Base-by-base conservation (phyloP, 2,329 filamentous ascomycete species). In the Cordyceps cateniannulata region DNA sequence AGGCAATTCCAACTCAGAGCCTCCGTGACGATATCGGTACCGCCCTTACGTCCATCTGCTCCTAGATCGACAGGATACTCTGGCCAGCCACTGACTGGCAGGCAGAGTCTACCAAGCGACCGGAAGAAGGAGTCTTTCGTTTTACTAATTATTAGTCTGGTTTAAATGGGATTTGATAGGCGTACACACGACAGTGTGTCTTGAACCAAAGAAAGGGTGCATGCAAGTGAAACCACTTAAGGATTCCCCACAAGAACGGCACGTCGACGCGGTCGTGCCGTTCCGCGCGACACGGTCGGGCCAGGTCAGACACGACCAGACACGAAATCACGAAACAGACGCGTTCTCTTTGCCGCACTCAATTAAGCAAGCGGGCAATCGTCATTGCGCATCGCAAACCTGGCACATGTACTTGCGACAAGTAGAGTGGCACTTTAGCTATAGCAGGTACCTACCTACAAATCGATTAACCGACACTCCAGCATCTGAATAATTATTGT, bases 261-360 rank as follows among this genome's bases (percentile, higher is more conserved):
- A 48, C 25, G 53, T 10, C 48, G 18, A 45, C n/a, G n/a, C 42
- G n/a, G 16, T 42, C 3, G 57, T 53, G 60, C 60, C 52, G 44
- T 47, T 25, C 3, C 5, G 51, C 62, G 52, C 54, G 60, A 58
- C 61, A 60, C 60, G 44, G 12, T 29, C 12, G 20, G 65, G 5
- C 10, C 32, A 10, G 8, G 32, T 35, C 32, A 35, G 32, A 69
- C 71, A 71, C 71, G 71, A 64, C 61, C 51, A 47, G 62, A 69
- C 73, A 72, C 73, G 75, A 72, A 67, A 68, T 69, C 76, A 73
- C 76, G 76, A 78, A 77, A 77, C 69, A 57, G 73, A 78, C 76
- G 78, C 76, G 76, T 73, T 74, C 47, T 45, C 16, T 24, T 35
- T 20, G 59, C 45, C 29, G 52, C 58, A 57, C 61, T 64, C 65